Base-by-base conservation (phyloP, 169 alveolate species). In the Plasmodium malariae region DNA sequence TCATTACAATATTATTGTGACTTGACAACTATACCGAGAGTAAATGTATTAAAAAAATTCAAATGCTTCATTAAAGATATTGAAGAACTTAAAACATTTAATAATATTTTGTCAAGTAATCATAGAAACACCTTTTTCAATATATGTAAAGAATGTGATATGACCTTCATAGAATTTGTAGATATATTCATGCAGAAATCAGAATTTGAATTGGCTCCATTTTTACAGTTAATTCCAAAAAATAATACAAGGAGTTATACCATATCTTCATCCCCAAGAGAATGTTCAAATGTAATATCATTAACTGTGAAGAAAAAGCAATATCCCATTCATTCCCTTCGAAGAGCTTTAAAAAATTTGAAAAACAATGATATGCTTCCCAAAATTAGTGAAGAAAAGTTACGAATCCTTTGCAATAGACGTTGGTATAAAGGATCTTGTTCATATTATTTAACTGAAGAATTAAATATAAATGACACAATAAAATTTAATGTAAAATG, bases 231-330 rank as follows among this genome's bases (percentile, higher is more conserved):
- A 36, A 88, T 92, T 60, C 95, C 97, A n/a, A 91, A 80, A 37
- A 92, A 92, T 85, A 49, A 32, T 1, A 96, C 97, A 6, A 83
- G 91, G 76, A 88, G 95, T 21, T 95, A 95, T 57, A 95, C 97
- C 34, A 94, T 95, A 37, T 92, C 97, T 19, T 94, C 97, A 14
- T 91, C 92, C 9, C 95, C 97, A 1, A 83, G 63, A 70, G 96
- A 74, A 32, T 48, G 17, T 28, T 55, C 28, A 72, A 74, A 90
- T 43, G 68, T 30, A 0, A 49, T 83, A 24, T 49, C 91, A 24
- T 19, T 83, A 69, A 83, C 91, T 30, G 85, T 83, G 17, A 83
- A 67, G 48, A 83, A 83, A 36, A 83, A 83, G 54, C 91, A 83
- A 30, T 83, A 69, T 72, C 85, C 86, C 14, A 83, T 83, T 51